Conservation (phyloP, 2,329 filamentous ascomycete genomes). For the Coniella lustricola region DNA sequence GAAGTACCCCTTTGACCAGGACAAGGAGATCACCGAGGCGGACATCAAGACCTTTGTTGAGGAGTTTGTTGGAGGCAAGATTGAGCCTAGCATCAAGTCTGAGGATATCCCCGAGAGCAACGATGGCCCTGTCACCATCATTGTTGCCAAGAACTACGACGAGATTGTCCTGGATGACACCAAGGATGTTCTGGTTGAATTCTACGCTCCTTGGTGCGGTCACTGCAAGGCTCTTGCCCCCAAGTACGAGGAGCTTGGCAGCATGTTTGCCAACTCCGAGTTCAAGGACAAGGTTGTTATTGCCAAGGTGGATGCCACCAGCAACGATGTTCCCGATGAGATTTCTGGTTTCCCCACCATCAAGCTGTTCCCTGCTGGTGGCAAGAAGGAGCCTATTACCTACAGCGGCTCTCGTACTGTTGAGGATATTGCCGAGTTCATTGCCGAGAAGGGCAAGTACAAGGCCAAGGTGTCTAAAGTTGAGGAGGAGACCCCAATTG, state of each 20-base stretch:
- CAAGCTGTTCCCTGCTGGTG: conserved; percentile 90
- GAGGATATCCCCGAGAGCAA: conserved; percentile 93
- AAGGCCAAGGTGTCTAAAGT: conserved; percentile 61
- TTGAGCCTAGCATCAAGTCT: conserved; percentile 96
- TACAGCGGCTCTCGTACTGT: conserved; percentile 84
- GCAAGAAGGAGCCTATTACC: conserved; percentile 76
- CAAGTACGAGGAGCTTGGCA: conserved; percentile 88
- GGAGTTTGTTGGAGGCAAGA: conserved; percentile 76
- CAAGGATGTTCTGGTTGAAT: conserved; percentile 97
- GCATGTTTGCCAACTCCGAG: conserved; percentile 68
- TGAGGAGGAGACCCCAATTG: conserved; percentile 43
- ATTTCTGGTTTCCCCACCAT: conserved; percentile 98
- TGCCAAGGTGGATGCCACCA: conserved; percentile 94
- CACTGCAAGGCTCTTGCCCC: conserved; percentile 99
- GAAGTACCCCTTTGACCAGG: conserved; percentile 92
- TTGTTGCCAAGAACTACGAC: conserved; percentile 93
- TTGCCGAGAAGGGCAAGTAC: conserved; percentile 92
- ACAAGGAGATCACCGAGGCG: conserved; percentile 65
- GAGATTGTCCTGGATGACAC: conserved; percentile 84
- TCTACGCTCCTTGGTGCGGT: conserved; percentile 98
- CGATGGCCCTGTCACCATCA: conserved; percentile 77
- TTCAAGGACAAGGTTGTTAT: conserved; percentile 81
- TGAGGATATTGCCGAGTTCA: conserved; percentile 85
- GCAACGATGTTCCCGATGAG: conserved; percentile 94
- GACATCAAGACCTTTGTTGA: conserved; percentile 77